Percentiles rank a stretch among this genome's conserved stretches.
Conservation (phyloP, 2,329 filamentous ascomycete species). For the Phialophora chinensis region DNA sequence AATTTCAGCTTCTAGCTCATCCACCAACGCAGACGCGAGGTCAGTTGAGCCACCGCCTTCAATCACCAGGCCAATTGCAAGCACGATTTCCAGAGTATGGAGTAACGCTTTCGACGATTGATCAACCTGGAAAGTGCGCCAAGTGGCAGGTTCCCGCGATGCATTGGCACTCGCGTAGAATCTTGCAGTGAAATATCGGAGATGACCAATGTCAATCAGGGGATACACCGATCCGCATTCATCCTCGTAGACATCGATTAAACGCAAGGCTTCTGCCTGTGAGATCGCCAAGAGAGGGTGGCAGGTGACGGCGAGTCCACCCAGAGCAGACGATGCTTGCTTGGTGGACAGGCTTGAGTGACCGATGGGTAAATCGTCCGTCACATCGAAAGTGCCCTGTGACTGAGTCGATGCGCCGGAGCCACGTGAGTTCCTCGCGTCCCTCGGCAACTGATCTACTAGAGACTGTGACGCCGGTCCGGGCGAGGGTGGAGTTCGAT, state of each 20-base stretch:
- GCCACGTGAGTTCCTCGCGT: no score
- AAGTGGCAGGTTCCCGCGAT: conserved; percentile 12
- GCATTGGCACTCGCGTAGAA: conserved; percentile 18
- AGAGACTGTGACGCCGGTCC: no score
- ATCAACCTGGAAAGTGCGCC: conserved; percentile 22
- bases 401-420: no score
- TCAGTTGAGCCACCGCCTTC: conserved; percentile 18
- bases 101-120: conserved; percentile 17
- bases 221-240: conserved; percentile 27
- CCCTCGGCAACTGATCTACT: no score
- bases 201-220: conserved; percentile 15
- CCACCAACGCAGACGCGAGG: conserved; percentile 22
- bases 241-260: conserved; percentile 26
- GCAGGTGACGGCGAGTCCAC: conserved; percentile 18
- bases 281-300: conserved; percentile 22
- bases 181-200: conserved; percentile 12
- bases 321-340: not conserved
- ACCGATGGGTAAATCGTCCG: not conserved
- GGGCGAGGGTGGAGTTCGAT: no score
- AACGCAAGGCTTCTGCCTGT: conserved; percentile 13
- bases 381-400: not conserved
- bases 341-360: conserved; percentile 1
- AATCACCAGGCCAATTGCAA: conserved; percentile 21
- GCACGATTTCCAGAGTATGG: conserved; percentile 21
- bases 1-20: conserved; percentile 25